Evolutionary conservation across 2,329 filamentous ascomycete genomes (phyloP).

Genomic region (Verticillium zaregamsianum): DNA sequence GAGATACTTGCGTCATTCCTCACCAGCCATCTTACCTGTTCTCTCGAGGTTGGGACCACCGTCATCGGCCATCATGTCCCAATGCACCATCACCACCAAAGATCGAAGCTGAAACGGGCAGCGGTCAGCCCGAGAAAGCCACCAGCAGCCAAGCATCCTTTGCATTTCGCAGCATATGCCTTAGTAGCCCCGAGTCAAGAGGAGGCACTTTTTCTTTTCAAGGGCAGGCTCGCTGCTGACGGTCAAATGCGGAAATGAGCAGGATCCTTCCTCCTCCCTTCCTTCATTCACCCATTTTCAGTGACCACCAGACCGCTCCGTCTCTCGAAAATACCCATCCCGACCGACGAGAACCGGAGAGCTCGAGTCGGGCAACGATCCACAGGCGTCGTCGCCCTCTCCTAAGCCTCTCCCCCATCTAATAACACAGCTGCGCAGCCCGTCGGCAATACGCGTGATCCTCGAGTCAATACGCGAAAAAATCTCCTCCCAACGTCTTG

Average conservation of each 20-base stretch:
- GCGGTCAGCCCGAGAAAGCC: neutral
- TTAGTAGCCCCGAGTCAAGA: neutral
- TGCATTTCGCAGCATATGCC: neutral
- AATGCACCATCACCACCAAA: neutral
- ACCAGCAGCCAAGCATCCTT: neutral
- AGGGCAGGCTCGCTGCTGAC: neutral
- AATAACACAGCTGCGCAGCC: neutral
- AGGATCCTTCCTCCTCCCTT: neutral
- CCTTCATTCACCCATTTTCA: neutral
- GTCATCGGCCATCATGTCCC: neutral
- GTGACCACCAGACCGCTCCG: too few species aligned
- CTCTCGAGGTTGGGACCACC: neutral
- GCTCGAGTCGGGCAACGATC: neutral
- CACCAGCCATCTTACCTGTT: neutral
- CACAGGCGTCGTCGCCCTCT: neutral
- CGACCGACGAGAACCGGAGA: neutral
- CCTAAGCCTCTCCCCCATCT: neutral
- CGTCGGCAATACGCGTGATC: neutral
- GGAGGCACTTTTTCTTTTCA: neutral
- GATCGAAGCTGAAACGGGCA: neutral
- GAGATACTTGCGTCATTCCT: neutral
- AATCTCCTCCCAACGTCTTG: neutral
- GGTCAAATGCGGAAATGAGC: neutral
- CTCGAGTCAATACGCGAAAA: neutral
- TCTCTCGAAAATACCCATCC: neutral